Evolutionary conservation across 257 asterid genomes (phyloP), one percentile per base, ranked within the genome.

Genomic region (Lithospermum erythrorhizon): DNA sequence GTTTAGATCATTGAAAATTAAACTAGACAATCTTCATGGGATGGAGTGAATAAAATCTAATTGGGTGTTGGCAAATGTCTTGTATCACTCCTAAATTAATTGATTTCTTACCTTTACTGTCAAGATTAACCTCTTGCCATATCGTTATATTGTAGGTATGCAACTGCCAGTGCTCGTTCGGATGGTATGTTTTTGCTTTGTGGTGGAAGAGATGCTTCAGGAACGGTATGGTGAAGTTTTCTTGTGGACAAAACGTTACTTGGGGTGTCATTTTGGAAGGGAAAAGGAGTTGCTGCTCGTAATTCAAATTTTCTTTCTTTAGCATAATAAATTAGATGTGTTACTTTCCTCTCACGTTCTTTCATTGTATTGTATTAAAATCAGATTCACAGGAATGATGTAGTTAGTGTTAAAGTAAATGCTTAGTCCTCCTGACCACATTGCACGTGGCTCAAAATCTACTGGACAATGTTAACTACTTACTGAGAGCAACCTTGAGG

Each of bases 161-260:
- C 99, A 61, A 93, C 97, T 25, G 99, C 90, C 62, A 87, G 99
- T 85, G 95, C 99, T 53, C 88, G 99, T 66, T 84, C 99, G 20
- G 99, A 93, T 68, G 99, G 99, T 71, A 89, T 93, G 99, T 84
- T 93, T 84, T 77, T 93, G 83, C 96, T 93, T 65, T 93, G 97
- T 68, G 97, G 99, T 47, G 99, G 99, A 73, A 89, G 99, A 80
- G 99, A 93, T 60, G 69, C 99, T 65, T 84, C 96, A 51, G 94
- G 97, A 74, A 68, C 65, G 80, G 99, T 93, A 86, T 65, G 93
- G 10, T 56, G 62, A 67, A 61, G 48, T 72, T 15, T 75, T 74
- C 47, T 60, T 62, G 35, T 60, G 68, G 60, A 24, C n/a, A n/a
- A n/a, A n/a, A n/a, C n/a, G n/a, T n/a, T n/a, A n/a, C n/a, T n/a